Evolutionary conservation across 768 basidiomycete genomes (phyloP), one percentile per base, ranked within the genome.

Genomic region (Suillus alpinus): DNA sequence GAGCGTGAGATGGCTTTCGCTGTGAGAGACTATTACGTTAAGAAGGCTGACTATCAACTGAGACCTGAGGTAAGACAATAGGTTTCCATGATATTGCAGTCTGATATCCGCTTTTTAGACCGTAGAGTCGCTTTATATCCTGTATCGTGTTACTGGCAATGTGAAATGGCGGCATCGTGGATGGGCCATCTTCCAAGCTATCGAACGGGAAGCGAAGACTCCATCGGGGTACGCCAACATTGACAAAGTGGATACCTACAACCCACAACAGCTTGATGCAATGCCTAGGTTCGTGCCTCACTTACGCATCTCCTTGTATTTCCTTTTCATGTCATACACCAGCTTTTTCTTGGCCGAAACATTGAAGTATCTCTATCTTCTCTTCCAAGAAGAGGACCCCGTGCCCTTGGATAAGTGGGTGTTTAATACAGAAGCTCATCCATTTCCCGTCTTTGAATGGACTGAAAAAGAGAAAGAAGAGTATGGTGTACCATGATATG

Each of bases 381-480:
- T 89, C 69, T 92, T 91, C 71, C 76, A 77, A 57, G 81, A 89
- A 34, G 80, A 84, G 9, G 87, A 92, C 63, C 79, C 79, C 3
- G 63, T 91, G 46, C 77, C 82, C 4, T 72, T 84, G 40, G 75
- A 81, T 23, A 75, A 80, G 49, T 87, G 81, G 80, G 85, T 87
- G 5, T 85, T 86, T 62, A 87, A 86, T 63, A 87, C 86, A 0
- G 86, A 87, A 72, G 92, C 91, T 5, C 92, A 93, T 69, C 89
- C 92, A 12, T 77, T 92, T 18, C 89, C 89, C 9, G 78, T 90
- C 36, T 87, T 91, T 66, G 66, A 78, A 51, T 90, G 87, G 88
- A 84, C 79, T 3, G 68, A 72, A 44, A 76, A 76, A 65, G 85
- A 89, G 70, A 81, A 76, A 62, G 67, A 73, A 57, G 66, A 66